These are phyloP conservation scores for Sphaerostilbella broomeana DNA, from an alignment of 2,329 filamentous ascomycete genomes.

Conservation along the genomic window DNA sequence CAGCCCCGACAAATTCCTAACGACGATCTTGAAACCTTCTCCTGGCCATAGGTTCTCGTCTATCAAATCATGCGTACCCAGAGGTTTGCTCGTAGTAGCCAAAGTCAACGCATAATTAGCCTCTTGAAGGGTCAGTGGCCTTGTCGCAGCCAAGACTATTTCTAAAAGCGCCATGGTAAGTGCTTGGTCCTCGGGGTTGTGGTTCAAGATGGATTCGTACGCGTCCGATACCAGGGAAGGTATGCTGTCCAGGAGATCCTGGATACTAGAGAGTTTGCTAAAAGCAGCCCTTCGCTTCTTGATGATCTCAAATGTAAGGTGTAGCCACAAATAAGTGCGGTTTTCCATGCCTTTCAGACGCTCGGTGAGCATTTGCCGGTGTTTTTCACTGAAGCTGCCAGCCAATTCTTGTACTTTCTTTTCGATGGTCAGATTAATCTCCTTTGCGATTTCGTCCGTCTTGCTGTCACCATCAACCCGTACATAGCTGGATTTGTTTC, in stretches of 20 bases:
- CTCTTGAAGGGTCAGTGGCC: slow-evolving; percentile 7
- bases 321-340: slow-evolving; percentile 35
- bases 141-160: slow-evolving; percentile 1
- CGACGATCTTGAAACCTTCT: background rate
- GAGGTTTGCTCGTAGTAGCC: too few species aligned
- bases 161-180: background rate
- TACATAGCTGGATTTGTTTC: slow-evolving; percentile 13
- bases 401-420: slow-evolving; percentile 16
- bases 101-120: slow-evolving; percentile 8
- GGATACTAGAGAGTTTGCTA: slow-evolving; percentile 9
- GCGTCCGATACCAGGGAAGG: slow-evolving; percentile 19
- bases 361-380: slow-evolving; percentile 17
- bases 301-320: slow-evolving; percentile 28
- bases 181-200: background rate
- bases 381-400: slow-evolving; percentile 13
- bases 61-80: background rate
- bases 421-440: slow-evolving; percentile 28
- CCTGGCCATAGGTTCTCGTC: background rate
- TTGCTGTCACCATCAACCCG: slow-evolving; percentile 24
- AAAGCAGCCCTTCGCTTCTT: slow-evolving; percentile 13
- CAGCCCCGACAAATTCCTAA: slow-evolving; percentile 5
- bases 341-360: slow-evolving; percentile 24
- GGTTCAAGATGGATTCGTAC: slow-evolving; percentile 21
- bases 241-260: slow-evolving; percentile 12
- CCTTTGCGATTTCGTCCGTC: slow-evolving; percentile 20